These are phyloP conservation scores for Borealophlyctis nickersoniae DNA, from an alignment of 192 early-diverging fungal species.

Conservation along the genomic window DNA sequence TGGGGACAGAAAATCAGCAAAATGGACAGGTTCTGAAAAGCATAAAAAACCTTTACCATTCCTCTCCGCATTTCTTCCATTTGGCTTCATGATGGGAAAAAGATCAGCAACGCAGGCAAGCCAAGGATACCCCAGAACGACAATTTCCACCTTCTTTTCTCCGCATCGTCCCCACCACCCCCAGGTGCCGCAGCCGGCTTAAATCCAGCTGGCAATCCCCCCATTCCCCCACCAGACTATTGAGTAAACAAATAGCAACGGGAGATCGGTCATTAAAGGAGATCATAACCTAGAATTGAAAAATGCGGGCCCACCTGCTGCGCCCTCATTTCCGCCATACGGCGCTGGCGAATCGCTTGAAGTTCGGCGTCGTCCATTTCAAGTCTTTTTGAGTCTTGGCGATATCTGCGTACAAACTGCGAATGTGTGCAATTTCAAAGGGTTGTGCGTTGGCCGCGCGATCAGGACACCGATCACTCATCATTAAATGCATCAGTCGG, in stretches of 20 bases:
- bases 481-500: too few species aligned
- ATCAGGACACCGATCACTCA: too few species aligned
- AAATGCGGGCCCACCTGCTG: neutral
- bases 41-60: slow-evolving; percentile 50
- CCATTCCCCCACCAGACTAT: too few species aligned
- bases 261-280: too few species aligned
- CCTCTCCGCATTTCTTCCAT: slow-evolving; percentile 81
- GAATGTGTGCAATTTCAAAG: too few species aligned
- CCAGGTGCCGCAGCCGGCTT: slow-evolving; percentile 36
- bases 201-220: slow-evolving; percentile 41
- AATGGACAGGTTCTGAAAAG: neutral
- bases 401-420: too few species aligned
- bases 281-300: too few species aligned
- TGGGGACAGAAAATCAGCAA: slow-evolving; percentile 21
- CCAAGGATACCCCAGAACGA: neutral
- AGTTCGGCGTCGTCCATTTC: slow-evolving; percentile 77
- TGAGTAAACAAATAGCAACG: too few species aligned
- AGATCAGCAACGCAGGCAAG: slow-evolving; percentile 1
- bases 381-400: too few species aligned
- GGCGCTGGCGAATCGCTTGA: slow-evolving; percentile 67
- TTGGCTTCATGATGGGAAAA: slow-evolving; percentile 56
- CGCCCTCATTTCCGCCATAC: slow-evolving; percentile 58
- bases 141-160: slow-evolving; percentile 60
- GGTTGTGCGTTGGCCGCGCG: too few species aligned
- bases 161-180: slow-evolving; percentile 61